Evolutionary conservation across 225 moss, liverwort and hornwort genomes (phyloP), one percentile per base, ranked within the genome.

Genomic region (Sphagnum tenellum): DNA sequence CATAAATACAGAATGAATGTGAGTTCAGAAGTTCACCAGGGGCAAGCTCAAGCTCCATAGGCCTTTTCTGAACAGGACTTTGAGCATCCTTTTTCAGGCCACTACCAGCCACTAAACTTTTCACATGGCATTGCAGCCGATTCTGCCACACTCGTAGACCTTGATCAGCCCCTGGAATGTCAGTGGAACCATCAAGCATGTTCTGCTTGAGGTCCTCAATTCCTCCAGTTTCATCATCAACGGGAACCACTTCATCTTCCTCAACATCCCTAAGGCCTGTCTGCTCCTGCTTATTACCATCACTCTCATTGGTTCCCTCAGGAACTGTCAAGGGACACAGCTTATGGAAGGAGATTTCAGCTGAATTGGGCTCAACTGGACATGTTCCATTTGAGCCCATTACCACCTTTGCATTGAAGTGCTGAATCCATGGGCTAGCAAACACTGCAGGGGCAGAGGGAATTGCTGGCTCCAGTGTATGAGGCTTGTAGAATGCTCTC

Each of bases 371-470:
- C 2, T 52, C 52, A 29, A 29, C 52, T 52, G 7, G 9, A 52
- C 52, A 52, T 52, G 6, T 5, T 9, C 52, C 6, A 52, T 9
- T 52, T 52, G 52, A 5, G 52, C 52, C 9, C 9, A 52, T 52
- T 52, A 9, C 52, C 52, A 52, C 9, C 52, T 52, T 85, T 57
- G 69, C 78, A 65, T 85, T 81, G 52, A 85, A 86, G 64, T 86
- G 85, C 44, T 76, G 72, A 63, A 86, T 71, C 85, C 85, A 86
- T 52, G 85, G 85, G 52, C 74, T 86, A n/a, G 78, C 62, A 62
- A 86, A 63, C 46, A 86, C 81, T 53, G 82, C 71, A 46, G 73
- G 65, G 56, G 76, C 68, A 61, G 74, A 64, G 61, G 52, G 9
- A 52, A 52, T 5, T 52, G 85, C 57, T 56, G 67, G 48, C 59